A percentile compares a stretch with the other conserved stretches of the same genome.
Evolutionary conservation across 768 basidiomycete species (phyloP).

Genomic region (Collybia sordida): DNA sequence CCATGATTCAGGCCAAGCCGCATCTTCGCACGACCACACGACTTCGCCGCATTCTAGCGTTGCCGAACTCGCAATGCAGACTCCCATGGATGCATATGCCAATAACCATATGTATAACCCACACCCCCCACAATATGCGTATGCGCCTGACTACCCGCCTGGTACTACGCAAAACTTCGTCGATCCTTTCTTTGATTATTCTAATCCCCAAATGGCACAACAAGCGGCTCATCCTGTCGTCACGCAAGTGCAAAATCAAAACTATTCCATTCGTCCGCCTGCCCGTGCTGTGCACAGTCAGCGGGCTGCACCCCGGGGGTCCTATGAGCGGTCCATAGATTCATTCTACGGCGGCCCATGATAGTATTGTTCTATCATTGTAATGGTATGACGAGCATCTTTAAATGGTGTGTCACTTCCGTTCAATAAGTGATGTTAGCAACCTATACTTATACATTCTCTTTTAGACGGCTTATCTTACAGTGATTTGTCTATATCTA

Average conservation of each 20-base stretch:
- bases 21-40: conserved; percentile 3
- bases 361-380: background rate
- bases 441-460: no score
- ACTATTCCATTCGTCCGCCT: conserved; percentile 1
- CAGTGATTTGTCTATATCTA: no score
- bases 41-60: conserved; percentile 28
- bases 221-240: background rate
- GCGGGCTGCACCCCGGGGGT: conserved; percentile 17
- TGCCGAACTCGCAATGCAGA: conserved; percentile 12
- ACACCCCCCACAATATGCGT: background rate
- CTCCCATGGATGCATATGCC: conserved; percentile 27
- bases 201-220: background rate
- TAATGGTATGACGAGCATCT: no score
- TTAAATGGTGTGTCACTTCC: no score
- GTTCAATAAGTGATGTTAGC: no score
- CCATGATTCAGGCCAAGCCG: conserved; percentile 8
- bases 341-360: conserved; percentile 36
- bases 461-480: no score
- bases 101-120: background rate
- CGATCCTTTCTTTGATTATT: background rate
- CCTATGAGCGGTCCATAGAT: conserved; percentile 35
- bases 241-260: background rate
- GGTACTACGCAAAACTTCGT: conserved; percentile 11
- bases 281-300: conserved; percentile 14
- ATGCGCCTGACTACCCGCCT: conserved; percentile 7